Base-by-base conservation (phyloP, 371 early-diverging fungal genomes). In the Apophysomyces sp. region DNA sequence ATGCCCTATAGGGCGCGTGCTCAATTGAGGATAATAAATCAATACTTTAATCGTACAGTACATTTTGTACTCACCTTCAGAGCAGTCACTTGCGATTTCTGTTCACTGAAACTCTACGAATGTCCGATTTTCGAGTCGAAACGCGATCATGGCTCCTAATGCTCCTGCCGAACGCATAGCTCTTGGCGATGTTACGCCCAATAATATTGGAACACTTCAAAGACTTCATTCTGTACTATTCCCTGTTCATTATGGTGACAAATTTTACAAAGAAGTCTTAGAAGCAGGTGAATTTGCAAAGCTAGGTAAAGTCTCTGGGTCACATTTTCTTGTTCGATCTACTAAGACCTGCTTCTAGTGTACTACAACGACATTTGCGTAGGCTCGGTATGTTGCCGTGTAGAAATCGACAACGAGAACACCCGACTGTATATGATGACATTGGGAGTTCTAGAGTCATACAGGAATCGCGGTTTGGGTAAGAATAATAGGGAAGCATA, bases 341-440 rank as follows among this genome's bases (percentile, higher is more conserved):
- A 26, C 27, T 30, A 7, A 57, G 7, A 28, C 37, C 41, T 18
- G 34, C 52, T 3, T 57, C 9, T 75, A 88, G 95, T 89, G n/a
- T 89, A 86, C 63, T 85, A 82, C 60, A 84, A 92, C 62, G 86
- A 85, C 49, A 67, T 82, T 26, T 89, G 90, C 62, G 90, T 94
- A 44, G 98, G 95, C 16, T 91, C 92, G n/a, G 90, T 98, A 9
- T 92, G 92, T 59, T 94, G 95, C 76, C 86, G 93, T 62, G 79
- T 76, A 66, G 88, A 94, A 74, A 61, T 66, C 28, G 78, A 68
- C 7, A 68, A 77, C 28, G 65, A 65, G 28, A 57, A 68, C 51
- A 49, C 62, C 30, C 73, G 80, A 41, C 74, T 94, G 21, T 98
- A 97, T 68, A 92, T 98, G 65, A 96, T 96, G 92, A 98, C 98